These are phyloP conservation scores for Paecilomyces niveus DNA, from an alignment of 2,329 filamentous ascomycete genomes.

Conservation along the genomic window DNA sequence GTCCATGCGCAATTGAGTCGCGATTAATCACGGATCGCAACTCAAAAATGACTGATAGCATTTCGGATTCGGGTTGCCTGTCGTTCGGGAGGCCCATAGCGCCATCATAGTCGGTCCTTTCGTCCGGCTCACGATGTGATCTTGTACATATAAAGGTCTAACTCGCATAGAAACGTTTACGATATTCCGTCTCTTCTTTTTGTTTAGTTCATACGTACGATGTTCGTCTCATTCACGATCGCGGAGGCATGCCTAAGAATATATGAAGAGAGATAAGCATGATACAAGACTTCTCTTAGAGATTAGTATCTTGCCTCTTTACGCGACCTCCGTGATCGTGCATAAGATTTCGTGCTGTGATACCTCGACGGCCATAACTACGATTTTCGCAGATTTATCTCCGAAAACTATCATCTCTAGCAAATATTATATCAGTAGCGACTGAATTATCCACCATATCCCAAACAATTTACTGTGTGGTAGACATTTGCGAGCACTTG, in stretches of 20 bases:
- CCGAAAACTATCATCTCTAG: too few relatives aligned
- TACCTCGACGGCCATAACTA: too few relatives aligned
- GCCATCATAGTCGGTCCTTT: neutral
- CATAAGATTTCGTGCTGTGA: too few relatives aligned
- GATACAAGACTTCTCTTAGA: too few relatives aligned
- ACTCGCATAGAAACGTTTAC: conserved; percentile 11
- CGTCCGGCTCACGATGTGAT: conserved; percentile 7
- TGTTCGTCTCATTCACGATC: neutral
- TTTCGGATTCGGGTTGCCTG: neutral
- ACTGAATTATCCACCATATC: neutral
- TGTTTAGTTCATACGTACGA: neutral
- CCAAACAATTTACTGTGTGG: neutral
- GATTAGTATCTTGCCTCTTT: too few relatives aligned
- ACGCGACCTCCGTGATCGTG: too few relatives aligned
- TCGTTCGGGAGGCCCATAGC: neutral
- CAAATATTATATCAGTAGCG: too few relatives aligned
- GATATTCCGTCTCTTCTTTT: conserved; percentile 1
- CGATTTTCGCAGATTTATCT: neutral
- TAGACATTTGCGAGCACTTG: neutral
- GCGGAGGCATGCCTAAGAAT: too few relatives aligned
- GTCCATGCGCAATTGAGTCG: neutral
- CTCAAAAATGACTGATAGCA: neutral
- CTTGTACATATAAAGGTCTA: conserved; percentile 23
- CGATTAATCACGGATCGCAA: neutral
- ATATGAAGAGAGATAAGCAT: too few relatives aligned